Evolutionary conservation across 345 rosid genomes (phyloP).

Genomic region (Camelina hispida): DNA sequence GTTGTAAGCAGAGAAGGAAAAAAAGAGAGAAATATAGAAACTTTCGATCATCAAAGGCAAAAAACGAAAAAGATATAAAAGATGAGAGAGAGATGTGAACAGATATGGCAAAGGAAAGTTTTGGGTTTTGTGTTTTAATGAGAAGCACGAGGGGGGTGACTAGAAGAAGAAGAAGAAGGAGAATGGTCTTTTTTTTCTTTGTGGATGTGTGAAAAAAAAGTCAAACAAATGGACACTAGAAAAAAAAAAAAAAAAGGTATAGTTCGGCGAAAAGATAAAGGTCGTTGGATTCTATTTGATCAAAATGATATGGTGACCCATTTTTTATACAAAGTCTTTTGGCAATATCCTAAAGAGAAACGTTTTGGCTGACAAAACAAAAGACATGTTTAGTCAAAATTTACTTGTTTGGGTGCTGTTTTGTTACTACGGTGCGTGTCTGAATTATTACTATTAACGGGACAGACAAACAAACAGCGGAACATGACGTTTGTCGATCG

Average conservation of each 20-base stretch:
- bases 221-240: slow-evolving; percentile 34
- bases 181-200: slow-evolving; percentile 27
- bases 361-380: background rate
- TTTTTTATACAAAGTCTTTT: slow-evolving; percentile 20
- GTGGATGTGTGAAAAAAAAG: slow-evolving; percentile 25
- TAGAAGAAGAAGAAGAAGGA: slow-evolving; percentile 3
- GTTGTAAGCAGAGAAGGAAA: background rate
- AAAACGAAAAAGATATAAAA: background rate
- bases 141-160: slow-evolving; percentile 38
- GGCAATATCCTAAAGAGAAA: slow-evolving; percentile 18
- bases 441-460: slow-evolving; percentile 2
- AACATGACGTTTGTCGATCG: slow-evolving; percentile 8
- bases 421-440: slow-evolving; percentile 11
- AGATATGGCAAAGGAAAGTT: slow-evolving; percentile 5
- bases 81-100: slow-evolving; percentile 41
- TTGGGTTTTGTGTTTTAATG: slow-evolving; percentile 33
- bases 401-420: slow-evolving; percentile 18
- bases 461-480: slow-evolving; percentile 32
- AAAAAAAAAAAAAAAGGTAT: background rate
- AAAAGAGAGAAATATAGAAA: slow-evolving; percentile 16
- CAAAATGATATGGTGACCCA: background rate
- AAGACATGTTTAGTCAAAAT: slow-evolving; percentile 1
- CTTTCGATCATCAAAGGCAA: background rate
- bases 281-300: slow-evolving; percentile 42
- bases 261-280: slow-evolving; percentile 32